Evolutionary conservation across 257 asterid genomes (phyloP), one percentile per base, ranked within the genome.

Genomic region (Striga asiatica): DNA sequence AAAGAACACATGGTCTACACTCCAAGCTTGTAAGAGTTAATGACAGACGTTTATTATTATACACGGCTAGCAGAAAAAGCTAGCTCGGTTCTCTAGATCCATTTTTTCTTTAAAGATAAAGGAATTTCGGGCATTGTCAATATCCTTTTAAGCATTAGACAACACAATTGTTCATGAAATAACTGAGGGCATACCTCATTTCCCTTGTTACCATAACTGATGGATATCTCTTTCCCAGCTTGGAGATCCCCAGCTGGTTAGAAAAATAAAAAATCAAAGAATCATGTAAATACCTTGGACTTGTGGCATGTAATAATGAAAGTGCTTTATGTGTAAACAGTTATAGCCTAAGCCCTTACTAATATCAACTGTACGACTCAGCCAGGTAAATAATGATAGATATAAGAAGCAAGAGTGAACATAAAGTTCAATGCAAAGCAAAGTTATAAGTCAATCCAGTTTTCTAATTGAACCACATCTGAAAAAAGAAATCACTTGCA

Each of bases 201-300:
- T 54, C 98, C 98, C 81, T 92, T 92, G 86, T 76, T 65, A 21
- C 98, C 97, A 27, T 91, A 91, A 65, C 95, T 91, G 72, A 91
- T 91, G 58, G 89, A 70, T 74, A 87, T 79, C 81, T 91, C 98
- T 62, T 75, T 76, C 56, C 64, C 84, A 23, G 62, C 79, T 51
- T 75, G 60, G 41, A 58, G 71, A 31, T 69, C 69, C 54, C 75
- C 91, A 77, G 87, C 95, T 80, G 75, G n/a, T n/a, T n/a, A n/a
- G n/a, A n/a, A n/a, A n/a, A n/a, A 58, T 65, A 65, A 45, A 60
- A 67, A 54, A 62, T 38, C 38, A 45, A 13, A 56, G 16, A n/a
- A 46, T 53, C 20, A 32, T 14, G 52, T 66, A 29, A 71, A 56
- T 12, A 68, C 35, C 17, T 11, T 34, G 19, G 12, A 2, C 34